These are phyloP conservation scores for Arabidopsis hybrid DNA, from an alignment of 441 rosid genomes.

Conservation along the genomic window DNA sequence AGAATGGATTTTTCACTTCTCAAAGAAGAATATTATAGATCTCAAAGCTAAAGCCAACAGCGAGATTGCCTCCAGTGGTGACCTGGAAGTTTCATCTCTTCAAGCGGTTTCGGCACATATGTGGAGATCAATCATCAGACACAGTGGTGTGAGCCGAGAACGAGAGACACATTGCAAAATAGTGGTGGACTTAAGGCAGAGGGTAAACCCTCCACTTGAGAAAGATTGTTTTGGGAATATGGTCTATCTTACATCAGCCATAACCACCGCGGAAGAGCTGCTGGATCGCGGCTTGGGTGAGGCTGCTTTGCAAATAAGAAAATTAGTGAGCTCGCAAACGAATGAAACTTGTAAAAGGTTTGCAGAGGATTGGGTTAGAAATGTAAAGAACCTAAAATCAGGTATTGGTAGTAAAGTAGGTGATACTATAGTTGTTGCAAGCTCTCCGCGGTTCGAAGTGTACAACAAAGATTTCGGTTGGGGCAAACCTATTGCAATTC, in stretches of 20 bases:
- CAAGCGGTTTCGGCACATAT: background rate
- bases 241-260: background rate
- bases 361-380: background rate
- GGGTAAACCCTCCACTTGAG: background rate
- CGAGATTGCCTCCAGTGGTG: background rate
- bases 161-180: background rate
- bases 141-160: background rate
- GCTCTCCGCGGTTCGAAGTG: conserved; percentile 4
- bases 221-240: background rate
- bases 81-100: background rate
- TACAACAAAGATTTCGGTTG: background rate
- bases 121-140: background rate
- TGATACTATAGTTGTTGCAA: background rate
- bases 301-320: background rate
- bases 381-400: background rate
- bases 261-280: background rate
- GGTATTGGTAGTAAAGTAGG: background rate
- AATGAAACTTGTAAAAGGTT: background rate
- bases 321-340: background rate
- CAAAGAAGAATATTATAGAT: conserved; percentile 1
- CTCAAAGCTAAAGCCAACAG: conserved; percentile 16
- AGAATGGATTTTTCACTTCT: background rate
- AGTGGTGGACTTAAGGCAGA: background rate
- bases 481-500: background rate
- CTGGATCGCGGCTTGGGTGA: background rate